Evolutionary conservation across 768 basidiomycete species (phyloP).

Genomic region (Guyanaporus albipodus): DNA sequence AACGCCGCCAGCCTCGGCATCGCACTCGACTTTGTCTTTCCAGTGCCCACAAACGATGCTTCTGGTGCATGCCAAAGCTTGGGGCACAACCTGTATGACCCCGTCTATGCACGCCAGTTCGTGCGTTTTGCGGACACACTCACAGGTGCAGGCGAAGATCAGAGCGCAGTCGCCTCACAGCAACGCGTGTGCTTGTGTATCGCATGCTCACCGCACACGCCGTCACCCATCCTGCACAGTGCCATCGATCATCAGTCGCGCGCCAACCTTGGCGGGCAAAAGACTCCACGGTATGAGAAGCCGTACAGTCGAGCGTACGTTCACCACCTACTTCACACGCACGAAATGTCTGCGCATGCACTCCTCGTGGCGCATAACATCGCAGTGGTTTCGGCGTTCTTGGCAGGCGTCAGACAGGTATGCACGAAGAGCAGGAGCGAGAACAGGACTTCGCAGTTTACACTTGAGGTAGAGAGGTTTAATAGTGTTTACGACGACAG

Average conservation of each 20-base stretch:
- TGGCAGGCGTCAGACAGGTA: slow-evolving; percentile 49
- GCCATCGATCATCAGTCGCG: slow-evolving; percentile 33
- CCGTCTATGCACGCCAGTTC: slow-evolving; percentile 59
- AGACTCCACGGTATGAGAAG: slow-evolving; percentile 19
- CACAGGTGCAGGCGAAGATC: slow-evolving; percentile 11
- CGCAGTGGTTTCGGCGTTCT: slow-evolving; percentile 60
- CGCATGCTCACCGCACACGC: slow-evolving; percentile 50
- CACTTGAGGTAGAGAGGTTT: slow-evolving; percentile 50
- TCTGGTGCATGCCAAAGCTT: slow-evolving; percentile 25
- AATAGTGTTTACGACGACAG: slow-evolving; percentile 46
- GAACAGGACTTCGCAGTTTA: slow-evolving; percentile 25
- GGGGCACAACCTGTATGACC: slow-evolving; percentile 72
- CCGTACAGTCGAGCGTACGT: slow-evolving; percentile 59
- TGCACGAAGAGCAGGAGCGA: slow-evolving; percentile 13
- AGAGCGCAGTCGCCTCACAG: background rate
- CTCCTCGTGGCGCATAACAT: slow-evolving; percentile 76
- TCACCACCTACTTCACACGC: slow-evolving; percentile 82
- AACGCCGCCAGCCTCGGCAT: slow-evolving; percentile 65
- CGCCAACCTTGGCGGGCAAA: slow-evolving; percentile 2
- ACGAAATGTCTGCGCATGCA: slow-evolving; percentile 86
- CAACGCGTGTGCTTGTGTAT: slow-evolving; percentile 43
- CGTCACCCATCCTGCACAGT: slow-evolving; percentile 44
- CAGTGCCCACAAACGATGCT: slow-evolving; percentile 28
- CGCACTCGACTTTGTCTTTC: slow-evolving; percentile 78
- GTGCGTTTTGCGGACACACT: slow-evolving; percentile 43